Evolutionary conservation across 2,329 filamentous ascomycete species (phyloP).

Genomic region (Leptographium procerum): DNA sequence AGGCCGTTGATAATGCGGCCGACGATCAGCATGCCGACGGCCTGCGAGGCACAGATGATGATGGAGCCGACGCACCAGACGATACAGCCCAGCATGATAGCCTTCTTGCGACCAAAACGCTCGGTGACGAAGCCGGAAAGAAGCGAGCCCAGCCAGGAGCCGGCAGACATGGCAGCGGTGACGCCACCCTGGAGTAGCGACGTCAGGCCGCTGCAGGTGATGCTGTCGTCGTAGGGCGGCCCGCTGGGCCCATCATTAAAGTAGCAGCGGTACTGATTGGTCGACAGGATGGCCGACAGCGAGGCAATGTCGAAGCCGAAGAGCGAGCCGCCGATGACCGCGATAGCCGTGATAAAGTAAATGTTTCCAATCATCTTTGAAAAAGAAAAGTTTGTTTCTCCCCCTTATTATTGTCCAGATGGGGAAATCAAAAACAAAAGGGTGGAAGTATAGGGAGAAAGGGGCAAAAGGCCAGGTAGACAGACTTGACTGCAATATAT

Average conservation of each 20-base stretch:
- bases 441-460: too few relatives aligned
- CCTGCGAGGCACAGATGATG: conserved; percentile 31
- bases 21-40: conserved; percentile 48
- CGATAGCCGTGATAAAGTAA: conserved; percentile 30
- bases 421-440: too few relatives aligned
- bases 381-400: too few relatives aligned
- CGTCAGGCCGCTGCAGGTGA: conserved; percentile 5
- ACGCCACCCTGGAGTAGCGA: conserved; percentile 45
- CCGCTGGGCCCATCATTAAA: conserved; percentile 28
- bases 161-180: conserved; percentile 59
- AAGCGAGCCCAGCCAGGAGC: conserved; percentile 56
- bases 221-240: conserved; percentile 2
- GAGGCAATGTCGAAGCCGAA: conserved; percentile 35
- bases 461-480: too few relatives aligned
- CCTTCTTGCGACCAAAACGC: conserved; percentile 32
- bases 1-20: conserved; percentile 62
- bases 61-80: conserved; percentile 42
- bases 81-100: conserved; percentile 38
- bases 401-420: too few relatives aligned
- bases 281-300: conserved; percentile 32
- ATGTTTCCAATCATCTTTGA: conserved; percentile 25
- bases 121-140: conserved; percentile 49
- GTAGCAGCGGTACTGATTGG: conserved; percentile 29
- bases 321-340: conserved; percentile 29
- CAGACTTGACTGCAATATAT: too few relatives aligned